Conservation (phyloP, 345 rosid species). For the Dipteronia sinensis region DNA sequence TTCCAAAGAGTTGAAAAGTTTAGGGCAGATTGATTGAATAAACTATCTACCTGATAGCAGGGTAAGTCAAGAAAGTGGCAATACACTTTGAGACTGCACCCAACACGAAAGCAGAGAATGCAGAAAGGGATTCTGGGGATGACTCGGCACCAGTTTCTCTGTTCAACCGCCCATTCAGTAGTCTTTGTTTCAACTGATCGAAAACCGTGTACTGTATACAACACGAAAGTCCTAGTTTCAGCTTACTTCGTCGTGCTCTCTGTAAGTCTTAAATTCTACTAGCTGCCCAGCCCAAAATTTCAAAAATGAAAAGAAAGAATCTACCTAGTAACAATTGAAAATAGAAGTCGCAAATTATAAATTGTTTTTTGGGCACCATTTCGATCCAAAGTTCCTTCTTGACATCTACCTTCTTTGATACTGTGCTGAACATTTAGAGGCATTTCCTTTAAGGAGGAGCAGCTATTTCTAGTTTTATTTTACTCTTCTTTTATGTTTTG, state of each 20-base stretch:
- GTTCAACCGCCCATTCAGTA: constrained; percentile 40
- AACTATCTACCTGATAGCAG: constrained; percentile 75
- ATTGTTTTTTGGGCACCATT: neutral
- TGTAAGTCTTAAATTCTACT: constrained; percentile 1
- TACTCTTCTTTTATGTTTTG: neutral
- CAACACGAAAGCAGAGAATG: constrained; percentile 76
- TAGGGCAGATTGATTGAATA: neutral
- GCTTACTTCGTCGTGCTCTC: constrained; percentile 7
- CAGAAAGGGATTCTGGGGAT: constrained; percentile 68
- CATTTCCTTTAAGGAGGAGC: neutral
- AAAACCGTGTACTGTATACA: constrained; percentile 80
- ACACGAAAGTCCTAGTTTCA: constrained; percentile 24
- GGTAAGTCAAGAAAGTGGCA: constrained; percentile 84
- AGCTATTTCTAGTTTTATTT: neutral
- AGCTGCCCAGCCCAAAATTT: neutral
- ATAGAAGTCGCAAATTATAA: constrained; percentile 2
- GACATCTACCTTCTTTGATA: neutral
- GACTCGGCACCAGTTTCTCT: constrained; percentile 36
- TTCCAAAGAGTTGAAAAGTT: neutral
- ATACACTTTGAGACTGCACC: constrained; percentile 89
- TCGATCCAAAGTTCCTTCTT: neutral
- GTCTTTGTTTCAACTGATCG: constrained; percentile 86
- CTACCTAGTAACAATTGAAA: neutral
- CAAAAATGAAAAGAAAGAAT: neutral
- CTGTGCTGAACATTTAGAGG: neutral